Evolutionary conservation across 1,284 basidiomycete species (phyloP), one percentile per base, ranked within the genome.

Genomic region (Cutaneotrichosporon spelunceum): DNA sequence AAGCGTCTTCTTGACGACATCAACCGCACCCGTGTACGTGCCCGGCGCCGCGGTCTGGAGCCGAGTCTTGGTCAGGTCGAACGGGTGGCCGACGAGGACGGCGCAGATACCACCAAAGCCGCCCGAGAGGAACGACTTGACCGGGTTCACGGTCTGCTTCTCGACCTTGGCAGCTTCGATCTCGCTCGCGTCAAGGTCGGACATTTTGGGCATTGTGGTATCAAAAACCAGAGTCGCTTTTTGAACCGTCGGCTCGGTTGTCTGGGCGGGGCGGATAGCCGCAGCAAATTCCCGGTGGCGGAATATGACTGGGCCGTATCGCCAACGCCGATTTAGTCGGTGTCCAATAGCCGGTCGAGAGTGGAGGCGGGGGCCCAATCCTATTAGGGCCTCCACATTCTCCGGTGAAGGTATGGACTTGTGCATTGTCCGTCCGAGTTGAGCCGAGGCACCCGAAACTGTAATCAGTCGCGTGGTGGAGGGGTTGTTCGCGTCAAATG

Each of bases 11-110:
- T 86, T 88, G 52, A 98, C 92, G 21, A 96, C 94, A 81, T 99
- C 95, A 26, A 98, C 71, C 2, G 91, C 91, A 50, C 96, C 93
- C 24, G 84, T 93, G 81, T 99, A 99, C 54, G 86, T 85, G 7
- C 96, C 95, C 21, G 90, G 86, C 16, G 87, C 71, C 7, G 96
- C 95, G 9, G 96, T 99, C 81, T 99, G 96, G 69, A 99, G 80
- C 61, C 93, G 85, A 33, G 93, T 97, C 83, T 98, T 98, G 63
- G 91, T 96, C 70, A 99, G 82, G 81, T 99, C 95, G 76, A 99
- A 99, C 9, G 95, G 95, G 74, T 99, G 96, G 5, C 95, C 95
- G 89, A 76, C 73, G 52, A 78, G 71, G 4, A 78, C 75, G 63
- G 63, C 66, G 65, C 73, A 39, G 72, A 67, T 54, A 72, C 95